Evolutionary conservation across 768 basidiomycete genomes (phyloP), one percentile per base, ranked within the genome.

Genomic region (Podaxis sp.): DNA sequence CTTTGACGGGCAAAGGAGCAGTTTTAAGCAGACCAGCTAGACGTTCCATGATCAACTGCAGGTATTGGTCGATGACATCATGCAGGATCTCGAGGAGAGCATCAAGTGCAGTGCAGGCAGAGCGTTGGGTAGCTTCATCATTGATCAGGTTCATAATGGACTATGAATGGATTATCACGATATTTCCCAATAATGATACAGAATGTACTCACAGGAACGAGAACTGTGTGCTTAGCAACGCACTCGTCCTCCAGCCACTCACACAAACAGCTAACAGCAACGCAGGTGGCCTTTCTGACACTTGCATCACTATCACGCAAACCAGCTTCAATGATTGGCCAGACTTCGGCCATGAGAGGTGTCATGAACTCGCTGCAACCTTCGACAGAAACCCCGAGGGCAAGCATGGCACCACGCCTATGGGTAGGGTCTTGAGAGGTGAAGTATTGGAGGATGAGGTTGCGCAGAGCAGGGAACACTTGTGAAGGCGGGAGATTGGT

Each of bases 311-410:
- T 73, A 72, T 99, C 97, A 64, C 82, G 84, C 36, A 99, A 85
- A 67, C 96, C 96, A 54, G 85, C 81, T 71, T 97, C 92, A 68
- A 99, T 87, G 60, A 96, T 82, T 1, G 96, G 95, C 97, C 97
- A 99, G 30, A 99, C 88, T 69, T 93, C 84, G 64, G 74, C 76
- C 84, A 99, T 94, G 68, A 95, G 83, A 8, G 96, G 94, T 37
- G 94, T 93, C 87, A 99, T 98, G 78, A 80, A 99, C 80, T 99
- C 96, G 77, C 91, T 93, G 80, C 96, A 98, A 17, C 97, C 97
- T 74, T 99, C 97, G 62, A 99, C 95, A 50, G 89, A 87, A 55
- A 99, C 93, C 66, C 97, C 97, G 55, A 99, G 87, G 1, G 96
- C 92, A 70, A 96, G 93, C 79, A 99, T 89, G 7, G 95, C 96